Conservation (phyloP, 768 basidiomycete genomes). For the Hygrophorus russula region DNA sequence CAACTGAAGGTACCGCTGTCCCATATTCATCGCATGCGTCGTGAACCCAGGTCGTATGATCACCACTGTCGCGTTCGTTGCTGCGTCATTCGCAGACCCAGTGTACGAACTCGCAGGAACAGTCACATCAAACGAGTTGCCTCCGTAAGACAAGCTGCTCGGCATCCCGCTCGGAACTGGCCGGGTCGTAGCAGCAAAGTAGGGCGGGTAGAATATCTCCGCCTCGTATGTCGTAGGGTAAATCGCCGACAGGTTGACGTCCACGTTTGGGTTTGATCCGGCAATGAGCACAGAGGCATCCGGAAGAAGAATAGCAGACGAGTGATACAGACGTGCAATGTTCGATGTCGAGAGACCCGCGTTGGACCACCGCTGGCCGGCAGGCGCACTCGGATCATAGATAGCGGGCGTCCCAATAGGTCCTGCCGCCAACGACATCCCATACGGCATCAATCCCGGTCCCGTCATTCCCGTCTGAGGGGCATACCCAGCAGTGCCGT, state of each 20-base stretch:
- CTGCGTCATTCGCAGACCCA: constrained; percentile 56
- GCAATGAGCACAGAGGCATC: constrained; percentile 82
- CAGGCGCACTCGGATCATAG: constrained; percentile 54
- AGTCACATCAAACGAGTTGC: constrained; percentile 64
- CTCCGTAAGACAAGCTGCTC: constrained; percentile 73
- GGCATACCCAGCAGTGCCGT: constrained; percentile 78
- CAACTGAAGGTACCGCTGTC: constrained; percentile 65
- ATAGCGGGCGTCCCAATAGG: constrained; percentile 60
- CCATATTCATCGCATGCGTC: constrained; percentile 84
- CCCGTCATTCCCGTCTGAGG: constrained; percentile 32
- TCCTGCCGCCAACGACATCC: constrained; percentile 53
- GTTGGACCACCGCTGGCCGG: constrained; percentile 54
- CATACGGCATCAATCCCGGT: constrained; percentile 43
- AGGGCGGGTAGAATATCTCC: constrained; percentile 88
- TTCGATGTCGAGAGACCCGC: constrained; percentile 40
- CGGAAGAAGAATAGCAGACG: constrained; percentile 62
- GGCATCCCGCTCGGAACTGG: constrained; percentile 68
- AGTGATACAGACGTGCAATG: constrained; percentile 76
- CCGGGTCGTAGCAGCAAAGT: constrained; percentile 60
- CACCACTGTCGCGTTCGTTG: constrained; percentile 63
- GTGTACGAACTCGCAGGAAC: constrained; percentile 57
- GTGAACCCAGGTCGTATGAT: constrained; percentile 77
- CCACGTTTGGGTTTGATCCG: constrained; percentile 89
- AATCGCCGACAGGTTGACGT: constrained; percentile 50
- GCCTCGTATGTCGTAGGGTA: constrained; percentile 75